Conservation (phyloP, 495 filamentous ascomycete genomes). For the Lophiotrema nucula region DNA sequence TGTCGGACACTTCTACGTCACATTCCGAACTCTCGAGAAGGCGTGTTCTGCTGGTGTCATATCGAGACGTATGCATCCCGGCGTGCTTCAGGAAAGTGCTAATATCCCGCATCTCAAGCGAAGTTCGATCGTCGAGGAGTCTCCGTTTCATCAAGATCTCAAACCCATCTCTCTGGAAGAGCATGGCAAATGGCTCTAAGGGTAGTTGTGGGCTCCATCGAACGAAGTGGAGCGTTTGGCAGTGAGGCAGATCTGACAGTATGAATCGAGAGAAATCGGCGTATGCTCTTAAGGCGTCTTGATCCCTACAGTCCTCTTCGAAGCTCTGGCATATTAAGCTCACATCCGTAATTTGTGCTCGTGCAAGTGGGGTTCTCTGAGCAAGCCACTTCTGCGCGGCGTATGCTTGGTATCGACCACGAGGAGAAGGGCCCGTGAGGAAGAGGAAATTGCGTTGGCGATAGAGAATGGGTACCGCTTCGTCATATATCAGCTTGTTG, state of each 20-base stretch:
- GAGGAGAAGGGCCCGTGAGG: slow-evolving; percentile 13
- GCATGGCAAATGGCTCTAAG: slow-evolving; percentile 1
- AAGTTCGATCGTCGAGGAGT: too few species aligned
- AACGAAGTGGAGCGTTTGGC: neutral
- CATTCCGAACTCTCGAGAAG: too few species aligned
- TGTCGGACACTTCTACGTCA: too few species aligned
- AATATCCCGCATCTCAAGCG: too few species aligned
- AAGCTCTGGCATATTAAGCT: slow-evolving; percentile 6
- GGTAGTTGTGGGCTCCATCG: neutral
- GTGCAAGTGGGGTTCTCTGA: slow-evolving; percentile 1
- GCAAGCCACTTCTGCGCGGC: slow-evolving; percentile 13
- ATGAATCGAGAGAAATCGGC: neutral
- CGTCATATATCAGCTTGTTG: slow-evolving; percentile 13
- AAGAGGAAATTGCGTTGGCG: slow-evolving; percentile 18
- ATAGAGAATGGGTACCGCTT: slow-evolving; percentile 17
- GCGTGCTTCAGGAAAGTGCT: too few species aligned
- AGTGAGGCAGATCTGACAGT: neutral
- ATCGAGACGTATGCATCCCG: too few species aligned
- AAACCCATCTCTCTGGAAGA: neutral
- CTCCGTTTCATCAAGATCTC: too few species aligned
- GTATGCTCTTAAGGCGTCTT: neutral
- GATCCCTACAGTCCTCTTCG: slow-evolving; percentile 18
- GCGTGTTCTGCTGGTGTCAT: too few species aligned
- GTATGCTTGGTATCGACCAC: slow-evolving; percentile 25
- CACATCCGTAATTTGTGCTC: slow-evolving; percentile 11